Conservation (phyloP, 78 protist species). For the Dictyostelium discoideum region DNA sequence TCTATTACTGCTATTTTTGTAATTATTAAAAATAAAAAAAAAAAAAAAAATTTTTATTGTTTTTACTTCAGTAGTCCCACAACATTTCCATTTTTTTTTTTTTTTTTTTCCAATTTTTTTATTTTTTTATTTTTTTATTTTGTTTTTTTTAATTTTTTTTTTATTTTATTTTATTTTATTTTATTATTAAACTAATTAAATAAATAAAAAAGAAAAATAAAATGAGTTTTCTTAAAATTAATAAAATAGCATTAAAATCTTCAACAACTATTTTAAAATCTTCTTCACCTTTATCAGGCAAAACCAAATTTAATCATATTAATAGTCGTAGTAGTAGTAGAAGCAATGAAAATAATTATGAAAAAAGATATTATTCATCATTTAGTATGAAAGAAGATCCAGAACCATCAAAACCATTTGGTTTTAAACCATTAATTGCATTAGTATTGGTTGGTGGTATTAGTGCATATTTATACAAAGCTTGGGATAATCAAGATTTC, state of each 20-base stretch:
- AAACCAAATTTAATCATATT: not conserved
- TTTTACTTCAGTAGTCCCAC: too few species aligned
- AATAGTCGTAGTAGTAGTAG: not conserved
- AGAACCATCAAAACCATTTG: not conserved
- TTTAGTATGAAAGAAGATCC: conserved; percentile 4
- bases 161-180: not conserved
- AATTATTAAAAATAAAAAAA: too few species aligned
- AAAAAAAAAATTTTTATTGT: too few species aligned
- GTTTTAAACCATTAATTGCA: not conserved
- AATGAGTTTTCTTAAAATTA: not conserved
- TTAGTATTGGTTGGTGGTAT: not conserved
- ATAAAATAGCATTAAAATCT: not conserved
- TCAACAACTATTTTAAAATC: not conserved
- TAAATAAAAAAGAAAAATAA: not conserved
- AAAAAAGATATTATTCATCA: conserved; percentile 6
- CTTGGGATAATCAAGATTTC: conserved; percentile 17
- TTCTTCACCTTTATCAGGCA: not conserved
- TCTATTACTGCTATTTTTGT: too few species aligned
- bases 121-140: not conserved
- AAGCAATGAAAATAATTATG: not conserved
- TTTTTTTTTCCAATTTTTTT: not conserved
- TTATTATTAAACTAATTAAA: not conserved
- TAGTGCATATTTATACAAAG: conserved; percentile 27
- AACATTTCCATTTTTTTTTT: not conserved
- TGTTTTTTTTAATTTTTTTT: not conserved